Percentiles rank a stretch among this genome's conserved stretches.
phyloP scores from a whole-genome alignment of 2,329 filamentous ascomycete species.

The Aspergillus quadrilineatus region DNA sequence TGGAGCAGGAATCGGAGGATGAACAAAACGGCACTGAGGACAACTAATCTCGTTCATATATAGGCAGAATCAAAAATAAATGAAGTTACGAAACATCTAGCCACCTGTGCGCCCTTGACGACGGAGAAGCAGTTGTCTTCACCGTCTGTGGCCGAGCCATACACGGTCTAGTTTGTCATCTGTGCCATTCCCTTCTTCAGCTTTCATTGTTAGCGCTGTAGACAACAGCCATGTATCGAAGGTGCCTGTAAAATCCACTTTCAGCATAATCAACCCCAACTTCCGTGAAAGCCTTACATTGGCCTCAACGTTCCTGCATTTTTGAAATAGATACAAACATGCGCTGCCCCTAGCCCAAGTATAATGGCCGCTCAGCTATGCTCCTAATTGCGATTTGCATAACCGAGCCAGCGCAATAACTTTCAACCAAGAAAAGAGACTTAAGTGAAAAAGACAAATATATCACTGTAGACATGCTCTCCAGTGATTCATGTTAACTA shows the following conservation, averaged over 20 bases:
- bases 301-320: constrained; percentile 1
- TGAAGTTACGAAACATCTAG: not conserved
- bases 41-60: constrained; percentile 7
- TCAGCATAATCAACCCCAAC: no score
- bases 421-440: not conserved
- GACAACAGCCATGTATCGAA: no score
- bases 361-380: not conserved
- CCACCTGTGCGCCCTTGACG: no score
- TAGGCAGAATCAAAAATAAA: not conserved
- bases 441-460: not conserved
- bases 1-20: constrained; percentile 34
- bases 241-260: no score
- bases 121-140: no score
- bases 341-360: not conserved
- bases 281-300: not conserved
- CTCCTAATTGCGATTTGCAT: constrained; percentile 10
- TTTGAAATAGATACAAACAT: not conserved
- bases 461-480: not conserved
- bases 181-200: no score
- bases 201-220: no score
- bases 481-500: not conserved
- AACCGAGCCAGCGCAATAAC: constrained; percentile 10
- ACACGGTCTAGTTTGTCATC: no score
- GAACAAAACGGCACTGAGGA: constrained; percentile 29
- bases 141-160: no score